Percentiles rank a stretch among this genome's conserved stretches.
phyloP scores from a whole-genome alignment of 305 asterid species.

The Fraxinus xanthoxyloides region DNA sequence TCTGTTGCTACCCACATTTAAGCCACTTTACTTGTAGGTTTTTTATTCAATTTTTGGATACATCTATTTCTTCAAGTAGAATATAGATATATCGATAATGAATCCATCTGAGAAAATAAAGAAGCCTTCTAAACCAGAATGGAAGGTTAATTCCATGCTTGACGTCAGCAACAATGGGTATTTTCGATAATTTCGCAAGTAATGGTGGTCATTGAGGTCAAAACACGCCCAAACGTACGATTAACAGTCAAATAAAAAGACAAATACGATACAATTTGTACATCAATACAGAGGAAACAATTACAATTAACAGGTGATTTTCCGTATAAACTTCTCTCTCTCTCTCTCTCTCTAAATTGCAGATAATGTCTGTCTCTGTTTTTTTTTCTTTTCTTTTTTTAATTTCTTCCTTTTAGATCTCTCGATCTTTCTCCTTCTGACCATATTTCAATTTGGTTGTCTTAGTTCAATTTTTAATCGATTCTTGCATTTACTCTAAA shows the following conservation, averaged over 20 bases:
- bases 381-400: background rate
- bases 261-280: background rate
- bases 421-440: constrained; percentile 23
- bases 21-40: background rate
- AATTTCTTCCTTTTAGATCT: constrained; percentile 26
- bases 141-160: background rate
- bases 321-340: constrained; percentile 20
- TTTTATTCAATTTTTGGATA: too few species aligned
- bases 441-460: constrained; percentile 27
- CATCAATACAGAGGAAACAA: constrained; percentile 18
- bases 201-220: constrained; percentile 18
- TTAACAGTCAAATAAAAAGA: background rate
- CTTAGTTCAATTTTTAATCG: constrained; percentile 9
- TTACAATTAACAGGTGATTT: constrained; percentile 30
- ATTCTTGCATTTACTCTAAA: constrained; percentile 4
- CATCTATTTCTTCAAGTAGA: too few species aligned
- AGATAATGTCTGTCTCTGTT: constrained; percentile 23
- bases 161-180: background rate
- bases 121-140: too few species aligned
- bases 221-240: constrained; percentile 13
- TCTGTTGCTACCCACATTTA: too few species aligned
- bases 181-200: background rate
- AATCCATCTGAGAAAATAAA: too few species aligned
- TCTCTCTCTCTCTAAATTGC: constrained; percentile 28
- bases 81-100: too few species aligned